Evolutionary conservation across 495 filamentous ascomycete species (phyloP), one percentile per base, ranked within the genome.

Genomic region (Aspergillus taichungensis): DNA sequence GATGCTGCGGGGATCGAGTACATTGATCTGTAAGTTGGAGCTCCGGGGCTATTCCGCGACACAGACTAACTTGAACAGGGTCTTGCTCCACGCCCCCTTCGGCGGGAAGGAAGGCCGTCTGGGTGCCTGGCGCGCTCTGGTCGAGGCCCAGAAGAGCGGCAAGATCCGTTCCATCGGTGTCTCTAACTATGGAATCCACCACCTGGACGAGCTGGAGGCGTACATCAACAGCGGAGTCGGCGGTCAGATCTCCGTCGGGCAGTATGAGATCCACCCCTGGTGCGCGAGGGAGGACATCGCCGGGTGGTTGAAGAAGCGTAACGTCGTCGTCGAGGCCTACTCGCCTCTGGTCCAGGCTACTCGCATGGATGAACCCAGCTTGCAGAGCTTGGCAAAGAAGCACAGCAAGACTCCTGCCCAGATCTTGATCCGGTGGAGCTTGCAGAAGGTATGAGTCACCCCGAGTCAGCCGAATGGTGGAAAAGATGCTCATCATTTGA

Each of bases 251-350:
- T 81, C 78, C 40, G 85, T 95, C 6, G 87, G 85, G 8, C 89
- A 95, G 61, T 86, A 87, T 56, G 90, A 96, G 66, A 68, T 96
- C 12, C 91, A 97, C 57, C 89, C 90, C 0, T 95, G 87, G 87
- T 78, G 84, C n/a, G 70, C 79, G 3, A 72, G 90, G 8, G 69
- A 71, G 6, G 85, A 92, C 52, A 83, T 97, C 28, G 79, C 80
- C 8, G 71, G 79, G 39, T 95, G 90, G 84, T 82, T 83, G 52
- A 55, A 72, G 46, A 70, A 79, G 56, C 70, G 82, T 28, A 78
- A 79, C 13, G 73, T 91, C 6, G 64, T 88, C 27, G 64, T 92
- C 13, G 74, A 94, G 67, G 90, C 88, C 2, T 95, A 94, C 57
- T 82, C 75, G 40, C 89, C 88, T 1, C 64, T 95, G 38, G 82